Base-by-base conservation (phyloP, 768 basidiomycete species). In the Tylopilus plumbeoviolaceoides region DNA sequence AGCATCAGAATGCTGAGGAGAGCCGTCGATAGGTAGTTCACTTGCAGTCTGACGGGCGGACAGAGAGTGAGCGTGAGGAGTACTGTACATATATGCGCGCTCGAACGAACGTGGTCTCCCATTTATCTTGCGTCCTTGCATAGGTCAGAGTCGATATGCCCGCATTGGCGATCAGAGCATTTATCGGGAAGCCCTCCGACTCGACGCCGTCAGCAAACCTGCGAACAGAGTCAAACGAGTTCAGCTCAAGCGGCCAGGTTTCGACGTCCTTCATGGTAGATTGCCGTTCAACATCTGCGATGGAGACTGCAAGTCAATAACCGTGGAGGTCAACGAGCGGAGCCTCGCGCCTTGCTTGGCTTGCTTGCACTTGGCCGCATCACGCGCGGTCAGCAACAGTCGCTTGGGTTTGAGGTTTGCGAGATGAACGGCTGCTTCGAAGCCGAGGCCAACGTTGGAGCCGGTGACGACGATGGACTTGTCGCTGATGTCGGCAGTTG, bases 231-330 rank as follows among this genome's bases (percentile, higher is more conserved):
- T 61, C 63, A 39, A 74, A 73, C 15, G 59, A 63, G 7, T 50
- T 39, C 41, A 74, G 50, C 36, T 74, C 73, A 36, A 74, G 55
- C n/a, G 62, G 47, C 71, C 71, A 74, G 12, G 63, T 59, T 25
- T 68, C 64, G n/a, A 65, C 42, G 11, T 45, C 39, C n/a, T 48
- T 51, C 27, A 31, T 23, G 18, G 11, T 42, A 46, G 44, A 55
- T 7, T 23, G 59, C 38, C 50, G 53, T 39, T 66, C 59, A 11
- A 68, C 25, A 31, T 59, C 67, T 66, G 41, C 10, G 14, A 12
- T 28, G 6, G 30, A 44, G 38, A 23, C 21, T 1, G 23, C n/a
- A 21, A 27, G 43, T 63, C 33, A 41, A 17, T n/a, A 18, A 21
- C 11, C 15, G 27, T 20, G 20, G 6, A 36, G 25, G 28, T 31